A percentile compares a stretch with the other conserved stretches of the same genome.
Conservation (phyloP, 441 rosid species). For the Pelargonium myrrhifolium region DNA sequence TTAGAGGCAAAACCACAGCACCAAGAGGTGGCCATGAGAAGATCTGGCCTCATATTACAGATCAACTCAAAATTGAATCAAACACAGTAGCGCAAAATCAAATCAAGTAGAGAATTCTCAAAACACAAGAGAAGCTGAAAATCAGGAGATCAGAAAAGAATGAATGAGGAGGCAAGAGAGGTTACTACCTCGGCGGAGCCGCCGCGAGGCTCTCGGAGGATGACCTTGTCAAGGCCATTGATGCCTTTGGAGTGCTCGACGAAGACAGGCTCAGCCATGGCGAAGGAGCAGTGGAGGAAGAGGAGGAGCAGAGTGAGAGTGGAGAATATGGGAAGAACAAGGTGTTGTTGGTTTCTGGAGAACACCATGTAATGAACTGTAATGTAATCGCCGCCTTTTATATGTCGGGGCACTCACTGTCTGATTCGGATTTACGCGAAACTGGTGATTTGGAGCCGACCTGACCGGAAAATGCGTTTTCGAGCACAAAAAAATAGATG, state of each 20-base stretch:
- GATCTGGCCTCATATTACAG: too few relatives aligned
- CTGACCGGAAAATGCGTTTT: too few relatives aligned
- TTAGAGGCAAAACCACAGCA: background rate
- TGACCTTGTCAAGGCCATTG: conserved; percentile 58
- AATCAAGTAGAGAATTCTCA: background rate
- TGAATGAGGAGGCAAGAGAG: background rate
- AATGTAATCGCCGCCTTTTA: too few relatives aligned
- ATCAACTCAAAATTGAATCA: too few relatives aligned
- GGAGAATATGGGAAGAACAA: too few relatives aligned
- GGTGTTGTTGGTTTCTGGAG: too few relatives aligned
- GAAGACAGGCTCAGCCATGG: background rate
- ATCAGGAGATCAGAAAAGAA: background rate
- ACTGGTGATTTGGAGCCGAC: too few relatives aligned
- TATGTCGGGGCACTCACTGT: too few relatives aligned
- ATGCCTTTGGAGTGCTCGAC: conserved; percentile 43
- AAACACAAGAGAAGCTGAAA: background rate
- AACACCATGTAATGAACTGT: too few relatives aligned
- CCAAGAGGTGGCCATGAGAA: background rate
- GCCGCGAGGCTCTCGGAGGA: conserved; percentile 45
- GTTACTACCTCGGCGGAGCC: conserved; percentile 52
- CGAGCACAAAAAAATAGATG: too few relatives aligned
- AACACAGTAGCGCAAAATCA: too few relatives aligned
- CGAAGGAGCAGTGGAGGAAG: background rate
- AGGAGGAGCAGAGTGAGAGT: background rate
- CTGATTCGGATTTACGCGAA: too few relatives aligned